phyloP scores from a whole-genome alignment of 345 rosid species.

The Psidium friedrichsthalianum region DNA sequence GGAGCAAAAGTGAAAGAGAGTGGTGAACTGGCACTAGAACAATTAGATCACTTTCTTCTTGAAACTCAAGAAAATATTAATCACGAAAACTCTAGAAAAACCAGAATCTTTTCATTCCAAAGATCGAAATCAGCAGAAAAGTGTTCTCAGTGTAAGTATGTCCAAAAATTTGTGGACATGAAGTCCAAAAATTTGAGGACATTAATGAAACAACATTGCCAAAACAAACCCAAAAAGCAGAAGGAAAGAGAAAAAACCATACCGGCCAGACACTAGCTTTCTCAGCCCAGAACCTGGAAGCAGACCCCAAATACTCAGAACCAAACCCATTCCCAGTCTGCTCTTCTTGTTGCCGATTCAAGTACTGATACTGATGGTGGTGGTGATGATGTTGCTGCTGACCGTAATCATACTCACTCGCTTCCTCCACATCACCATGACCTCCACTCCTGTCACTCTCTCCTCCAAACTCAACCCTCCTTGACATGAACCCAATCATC shows the following conservation, averaged over 20 bases:
- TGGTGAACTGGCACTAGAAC: not conserved
- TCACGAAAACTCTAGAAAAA: not conserved
- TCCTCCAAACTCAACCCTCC: slow-evolving; percentile 22
- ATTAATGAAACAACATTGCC: not conserved
- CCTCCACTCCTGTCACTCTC: not conserved
- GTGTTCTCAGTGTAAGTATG: not conserved
- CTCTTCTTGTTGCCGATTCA: not conserved
- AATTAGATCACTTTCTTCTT: not conserved
- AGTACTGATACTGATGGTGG: slow-evolving; percentile 2
- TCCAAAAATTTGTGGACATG: too few species aligned
- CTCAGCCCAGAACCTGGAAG: slow-evolving; percentile 55
- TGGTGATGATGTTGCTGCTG: not conserved
- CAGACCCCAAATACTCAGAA: slow-evolving; percentile 40
- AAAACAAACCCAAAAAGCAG: not conserved
- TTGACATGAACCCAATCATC: slow-evolving; percentile 61
- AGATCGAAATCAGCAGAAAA: not conserved
- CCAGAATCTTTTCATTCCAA: not conserved
- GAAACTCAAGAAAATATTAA: not conserved
- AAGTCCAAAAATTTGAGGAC: not conserved
- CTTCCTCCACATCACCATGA: slow-evolving; percentile 8
- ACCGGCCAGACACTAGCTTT: slow-evolving; percentile 54
- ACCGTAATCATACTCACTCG: not conserved
- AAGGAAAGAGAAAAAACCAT: not conserved
- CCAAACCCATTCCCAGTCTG: slow-evolving; percentile 17
- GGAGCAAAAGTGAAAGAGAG: not conserved